These are phyloP conservation scores for Monilinia polystroma DNA, from an alignment of 2,329 filamentous ascomycete species.

Conservation along the genomic window DNA sequence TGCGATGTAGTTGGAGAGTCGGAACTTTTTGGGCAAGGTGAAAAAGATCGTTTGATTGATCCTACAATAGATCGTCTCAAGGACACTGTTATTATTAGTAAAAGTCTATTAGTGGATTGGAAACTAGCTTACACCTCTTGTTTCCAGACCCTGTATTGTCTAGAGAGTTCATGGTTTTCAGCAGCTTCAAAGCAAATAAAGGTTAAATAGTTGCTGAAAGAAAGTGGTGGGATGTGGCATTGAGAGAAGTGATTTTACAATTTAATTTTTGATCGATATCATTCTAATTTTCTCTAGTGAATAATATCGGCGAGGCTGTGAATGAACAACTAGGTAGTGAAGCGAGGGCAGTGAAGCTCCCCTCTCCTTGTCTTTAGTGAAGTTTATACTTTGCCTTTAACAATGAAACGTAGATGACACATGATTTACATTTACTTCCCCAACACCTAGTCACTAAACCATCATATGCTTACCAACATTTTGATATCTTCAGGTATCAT, in stretches of 20 bases:
- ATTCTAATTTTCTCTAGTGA: neutral
- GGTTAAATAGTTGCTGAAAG: neutral
- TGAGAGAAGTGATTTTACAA: neutral
- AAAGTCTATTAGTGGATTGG: neutral
- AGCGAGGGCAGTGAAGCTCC: neutral
- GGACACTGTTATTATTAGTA: slow-evolving; percentile 16
- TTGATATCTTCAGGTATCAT: neutral
- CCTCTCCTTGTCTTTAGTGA: neutral
- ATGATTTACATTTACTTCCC: neutral
- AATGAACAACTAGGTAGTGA: neutral
- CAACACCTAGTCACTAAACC: neutral
- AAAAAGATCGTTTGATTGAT: slow-evolving; percentile 19
- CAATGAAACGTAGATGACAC: neutral
- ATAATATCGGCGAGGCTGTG: neutral
- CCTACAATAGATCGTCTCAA: slow-evolving; percentile 19
- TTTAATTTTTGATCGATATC: neutral
- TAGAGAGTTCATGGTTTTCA: neutral
- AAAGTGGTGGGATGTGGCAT: neutral
- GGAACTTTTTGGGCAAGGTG: slow-evolving; percentile 10
- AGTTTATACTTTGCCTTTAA: neutral
- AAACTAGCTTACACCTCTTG: slow-evolving; percentile 7
- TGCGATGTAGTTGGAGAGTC: neutral
- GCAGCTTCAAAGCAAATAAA: neutral
- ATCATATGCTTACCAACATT: neutral
- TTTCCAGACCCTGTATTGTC: neutral